Evolutionary conservation across 495 filamentous ascomycete species (phyloP).

Genomic region (Gamarada debralockiae): DNA sequence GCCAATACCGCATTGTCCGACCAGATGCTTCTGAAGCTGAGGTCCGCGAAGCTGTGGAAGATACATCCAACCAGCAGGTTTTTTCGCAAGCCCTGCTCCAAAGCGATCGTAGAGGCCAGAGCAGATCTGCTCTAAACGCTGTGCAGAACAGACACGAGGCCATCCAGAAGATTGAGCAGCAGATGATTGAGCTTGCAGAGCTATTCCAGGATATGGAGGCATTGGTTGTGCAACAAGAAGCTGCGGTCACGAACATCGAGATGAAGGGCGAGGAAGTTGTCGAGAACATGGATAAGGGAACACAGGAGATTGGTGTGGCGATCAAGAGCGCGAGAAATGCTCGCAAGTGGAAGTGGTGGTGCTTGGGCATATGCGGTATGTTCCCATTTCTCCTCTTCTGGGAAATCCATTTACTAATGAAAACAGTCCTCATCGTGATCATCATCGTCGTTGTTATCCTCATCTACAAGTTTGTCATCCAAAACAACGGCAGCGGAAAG

Average conservation of each 20-base stretch:
- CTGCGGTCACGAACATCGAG: slow-evolving; percentile 71
- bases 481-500: slow-evolving; percentile 29
- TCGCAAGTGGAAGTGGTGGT: slow-evolving; percentile 98
- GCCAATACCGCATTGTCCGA: slow-evolving; percentile 85
- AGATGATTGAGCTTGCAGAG: slow-evolving; percentile 78
- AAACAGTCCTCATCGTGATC: slow-evolving; percentile 42
- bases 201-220: slow-evolving; percentile 83
- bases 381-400: slow-evolving; percentile 25
- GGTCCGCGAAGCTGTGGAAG: slow-evolving; percentile 70
- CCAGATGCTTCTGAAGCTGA: slow-evolving; percentile 82
- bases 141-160: slow-evolving; percentile 82
- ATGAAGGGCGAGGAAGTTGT: slow-evolving; percentile 74
- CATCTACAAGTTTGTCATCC: slow-evolving; percentile 24
- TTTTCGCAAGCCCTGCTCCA: slow-evolving; percentile 77
- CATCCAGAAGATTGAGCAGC: slow-evolving; percentile 85
- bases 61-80: slow-evolving; percentile 62
- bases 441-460: slow-evolving; percentile 48
- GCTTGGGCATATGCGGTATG: slow-evolving; percentile 76
- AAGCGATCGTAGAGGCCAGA: slow-evolving; percentile 73
- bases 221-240: slow-evolving; percentile 79
- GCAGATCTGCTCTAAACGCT: slow-evolving; percentile 68
- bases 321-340: slow-evolving; percentile 74
- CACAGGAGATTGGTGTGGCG: slow-evolving; percentile 71
- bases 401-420: not conserved
- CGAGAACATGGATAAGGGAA: slow-evolving; percentile 74